Base-by-base conservation (phyloP, 768 basidiomycete genomes). In the Mycena alexandri region DNA sequence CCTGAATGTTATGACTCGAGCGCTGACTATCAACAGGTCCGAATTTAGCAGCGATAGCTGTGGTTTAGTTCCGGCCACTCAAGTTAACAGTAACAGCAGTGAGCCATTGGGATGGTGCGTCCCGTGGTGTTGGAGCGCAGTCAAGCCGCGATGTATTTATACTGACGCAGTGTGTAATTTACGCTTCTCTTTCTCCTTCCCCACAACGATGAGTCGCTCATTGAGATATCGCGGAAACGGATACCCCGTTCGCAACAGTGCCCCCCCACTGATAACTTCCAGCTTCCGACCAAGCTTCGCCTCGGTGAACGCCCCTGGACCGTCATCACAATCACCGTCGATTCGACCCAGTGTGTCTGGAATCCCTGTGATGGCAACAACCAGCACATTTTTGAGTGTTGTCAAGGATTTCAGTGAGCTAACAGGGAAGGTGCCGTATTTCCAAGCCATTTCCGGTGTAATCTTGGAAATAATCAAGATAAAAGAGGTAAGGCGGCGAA, bases 381-480 rank as follows among this genome's bases (percentile, higher is more conserved):
- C 61, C 29, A 63, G 38, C n/a, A 67, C 62, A 17, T 34, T 71
- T 17, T 44, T 71, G 22, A n/a, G n/a, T n/a, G n/a, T n/a, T n/a
- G n/a, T n/a, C n/a, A n/a, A n/a, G n/a, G n/a, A n/a, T n/a, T n/a
- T n/a, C n/a, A n/a, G n/a, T n/a, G n/a, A n/a, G n/a, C n/a, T n/a
- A n/a, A n/a, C n/a, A n/a, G n/a, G n/a, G n/a, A n/a, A n/a, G n/a
- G n/a, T n/a, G n/a, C n/a, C n/a, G n/a, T n/a, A n/a, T n/a, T n/a
- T n/a, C n/a, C n/a, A n/a, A 41, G 65, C 52, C 10, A 17, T 71
- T 25, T 56, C 64, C 12, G 69, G 69, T 8, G 47, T 71, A 36
- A 25, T 71, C 47, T 53, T 71, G 43, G 41, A 67, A 42, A 71
- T 71, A 52, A 71, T 71, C 58, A 60, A 54, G 17, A 67, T 71